Percentiles rank a stretch among this genome's conserved stretches.
phyloP scores from a whole-genome alignment of 352 stramenopile species.

The Blastocystis sp. region DNA sequence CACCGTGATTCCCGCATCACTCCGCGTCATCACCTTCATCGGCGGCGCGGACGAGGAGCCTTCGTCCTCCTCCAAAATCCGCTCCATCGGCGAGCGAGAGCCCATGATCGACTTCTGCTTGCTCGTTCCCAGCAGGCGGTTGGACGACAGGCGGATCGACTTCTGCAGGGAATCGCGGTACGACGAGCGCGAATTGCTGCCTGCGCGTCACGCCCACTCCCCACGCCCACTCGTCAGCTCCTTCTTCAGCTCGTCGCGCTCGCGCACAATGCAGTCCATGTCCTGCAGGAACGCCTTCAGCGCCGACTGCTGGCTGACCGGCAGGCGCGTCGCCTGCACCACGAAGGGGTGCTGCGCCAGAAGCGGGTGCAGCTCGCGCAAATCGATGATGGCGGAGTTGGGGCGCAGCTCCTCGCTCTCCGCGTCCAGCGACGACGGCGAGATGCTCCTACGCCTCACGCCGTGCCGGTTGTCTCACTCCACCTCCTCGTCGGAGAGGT shows the following conservation, averaged over 20 bases:
- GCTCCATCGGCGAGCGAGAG: not conserved
- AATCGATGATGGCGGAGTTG: not conserved
- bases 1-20: not conserved
- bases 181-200: not conserved
- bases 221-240: not conserved
- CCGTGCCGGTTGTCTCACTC: not conserved
- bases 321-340: not conserved
- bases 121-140: slow-evolving; percentile 1
- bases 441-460: not conserved
- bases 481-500: not conserved
- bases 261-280: slow-evolving; percentile 16
- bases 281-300: slow-evolving; percentile 27
- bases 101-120: not conserved
- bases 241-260: slow-evolving; percentile 35
- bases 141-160: slow-evolving; percentile 37
- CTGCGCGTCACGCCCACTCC: not conserved
- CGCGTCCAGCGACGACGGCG: not conserved
- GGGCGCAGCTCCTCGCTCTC: not conserved
- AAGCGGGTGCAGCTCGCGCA: slow-evolving; percentile 12
- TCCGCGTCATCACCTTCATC: not conserved
- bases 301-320: not conserved
- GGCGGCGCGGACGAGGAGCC: too few relatives aligned
- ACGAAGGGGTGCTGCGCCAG: slow-evolving; percentile 42
- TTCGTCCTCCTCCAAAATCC: slow-evolving; percentile 38
- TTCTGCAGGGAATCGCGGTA: slow-evolving; percentile 21